These are phyloP conservation scores for Filobasidium wieringae DNA, from an alignment of 768 basidiomycete species.

Conservation along the genomic window DNA sequence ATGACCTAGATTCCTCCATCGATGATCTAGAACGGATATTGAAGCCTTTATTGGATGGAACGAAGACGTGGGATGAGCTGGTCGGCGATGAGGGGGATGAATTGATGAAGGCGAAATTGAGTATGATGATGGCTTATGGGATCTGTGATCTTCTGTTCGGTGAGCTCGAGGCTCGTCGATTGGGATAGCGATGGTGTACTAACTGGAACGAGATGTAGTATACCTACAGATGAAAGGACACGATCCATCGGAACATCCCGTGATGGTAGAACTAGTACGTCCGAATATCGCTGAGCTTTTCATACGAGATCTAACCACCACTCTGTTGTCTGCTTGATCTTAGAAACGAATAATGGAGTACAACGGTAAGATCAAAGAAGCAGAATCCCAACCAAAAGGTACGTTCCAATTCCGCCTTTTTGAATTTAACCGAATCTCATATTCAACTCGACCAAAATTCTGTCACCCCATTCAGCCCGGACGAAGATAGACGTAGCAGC, in stretches of 20 bases:
- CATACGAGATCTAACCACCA: background rate
- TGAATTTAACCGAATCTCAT: background rate
- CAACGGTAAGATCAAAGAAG: conserved; percentile 30
- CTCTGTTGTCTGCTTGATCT: background rate
- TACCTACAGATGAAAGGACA: conserved; percentile 35
- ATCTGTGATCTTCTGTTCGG: conserved; percentile 38
- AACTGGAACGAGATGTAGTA: conserved; percentile 18
- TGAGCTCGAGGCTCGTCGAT: conserved; percentile 16
- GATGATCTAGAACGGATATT: conserved; percentile 21
- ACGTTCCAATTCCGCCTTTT: conserved; percentile 5
- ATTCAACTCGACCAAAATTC: background rate
- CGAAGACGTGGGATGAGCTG: conserved; percentile 20
- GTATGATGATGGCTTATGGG: conserved; percentile 33
- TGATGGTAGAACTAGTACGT: conserved; percentile 32
- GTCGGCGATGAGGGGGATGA: conserved; percentile 14
- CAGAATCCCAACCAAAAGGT: conserved; percentile 31
- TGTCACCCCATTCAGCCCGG: conserved; percentile 1
- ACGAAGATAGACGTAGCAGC: conserved; percentile 22
- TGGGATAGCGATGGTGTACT: background rate
- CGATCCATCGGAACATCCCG: conserved; percentile 33
- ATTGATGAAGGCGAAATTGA: conserved; percentile 34
- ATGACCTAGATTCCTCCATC: conserved; percentile 18
- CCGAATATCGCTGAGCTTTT: background rate
- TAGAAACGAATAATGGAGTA: conserved; percentile 35
- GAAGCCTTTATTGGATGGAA: conserved; percentile 18